A percentile compares a stretch with the other conserved stretches of the same genome.
phyloP scores from a whole-genome alignment of 2,329 filamentous ascomycete genomes.

The Microsporum audouinii region DNA sequence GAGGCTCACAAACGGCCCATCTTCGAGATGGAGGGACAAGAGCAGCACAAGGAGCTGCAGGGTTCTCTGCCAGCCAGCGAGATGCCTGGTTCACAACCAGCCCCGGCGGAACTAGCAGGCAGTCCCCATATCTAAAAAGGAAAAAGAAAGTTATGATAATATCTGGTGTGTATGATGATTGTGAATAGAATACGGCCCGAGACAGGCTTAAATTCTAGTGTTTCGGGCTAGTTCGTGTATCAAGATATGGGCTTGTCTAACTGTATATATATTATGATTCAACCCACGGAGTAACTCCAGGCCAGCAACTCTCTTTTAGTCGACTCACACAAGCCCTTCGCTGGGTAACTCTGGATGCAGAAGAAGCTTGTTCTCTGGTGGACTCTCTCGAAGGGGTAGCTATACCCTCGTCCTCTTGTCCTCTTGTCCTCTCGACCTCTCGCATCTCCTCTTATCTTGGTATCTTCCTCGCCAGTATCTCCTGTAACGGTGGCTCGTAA shows the following conservation, averaged over 20 bases:
- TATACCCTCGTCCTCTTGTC: background rate
- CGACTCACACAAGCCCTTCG: background rate
- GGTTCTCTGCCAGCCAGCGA: background rate
- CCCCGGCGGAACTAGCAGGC: background rate
- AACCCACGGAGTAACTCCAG: background rate
- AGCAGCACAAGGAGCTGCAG: background rate
- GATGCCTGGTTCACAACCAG: background rate
- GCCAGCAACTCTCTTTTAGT: background rate
- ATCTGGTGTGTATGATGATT: too few relatives aligned
- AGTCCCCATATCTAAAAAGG: background rate
- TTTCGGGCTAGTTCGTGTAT: background rate
- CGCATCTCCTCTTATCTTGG: background rate
- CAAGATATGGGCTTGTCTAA: background rate
- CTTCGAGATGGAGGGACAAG: background rate
- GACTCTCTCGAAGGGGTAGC: conserved; percentile 1
- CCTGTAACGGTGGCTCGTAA: background rate
- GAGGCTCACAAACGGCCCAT: background rate
- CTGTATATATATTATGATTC: background rate
- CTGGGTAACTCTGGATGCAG: background rate
- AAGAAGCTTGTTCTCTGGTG: background rate
- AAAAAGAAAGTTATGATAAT: too few relatives aligned
- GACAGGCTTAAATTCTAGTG: background rate
- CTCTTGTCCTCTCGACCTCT: background rate
- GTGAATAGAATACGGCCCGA: too few relatives aligned
- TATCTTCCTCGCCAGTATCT: too few relatives aligned